phyloP scores from a whole-genome alignment of 2,329 filamentous ascomycete species.

The Fusarium annulatum region DNA sequence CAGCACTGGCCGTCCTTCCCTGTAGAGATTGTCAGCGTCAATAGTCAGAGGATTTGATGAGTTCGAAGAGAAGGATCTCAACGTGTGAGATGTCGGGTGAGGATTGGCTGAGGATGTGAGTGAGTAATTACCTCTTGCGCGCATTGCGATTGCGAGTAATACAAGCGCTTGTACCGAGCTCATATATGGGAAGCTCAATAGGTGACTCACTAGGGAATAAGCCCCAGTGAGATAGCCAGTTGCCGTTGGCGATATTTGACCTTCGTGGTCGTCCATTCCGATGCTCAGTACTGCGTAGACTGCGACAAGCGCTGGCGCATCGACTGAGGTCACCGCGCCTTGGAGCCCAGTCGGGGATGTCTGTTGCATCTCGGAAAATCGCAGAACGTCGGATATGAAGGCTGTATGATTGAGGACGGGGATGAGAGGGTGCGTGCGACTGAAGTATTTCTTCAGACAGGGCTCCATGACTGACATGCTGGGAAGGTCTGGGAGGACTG shows the following conservation, averaged over 20 bases:
- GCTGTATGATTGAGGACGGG: constrained; percentile 30
- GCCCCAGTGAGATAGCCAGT: constrained; percentile 29
- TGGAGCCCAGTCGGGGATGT: constrained; percentile 18
- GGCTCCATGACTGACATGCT: constrained; percentile 34
- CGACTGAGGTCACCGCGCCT: constrained; percentile 14
- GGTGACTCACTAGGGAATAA: constrained; percentile 30
- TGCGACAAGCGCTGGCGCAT: constrained; percentile 23
- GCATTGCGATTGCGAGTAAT: constrained; percentile 29
- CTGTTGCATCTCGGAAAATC: constrained; percentile 33
- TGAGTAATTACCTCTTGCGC: constrained; percentile 29
- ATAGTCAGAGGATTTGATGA: neutral
- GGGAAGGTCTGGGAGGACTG: constrained; percentile 27
- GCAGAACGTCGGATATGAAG: constrained; percentile 29
- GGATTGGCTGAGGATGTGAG: neutral
- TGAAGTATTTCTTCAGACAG: constrained; percentile 33
- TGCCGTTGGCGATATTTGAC: constrained; percentile 16
- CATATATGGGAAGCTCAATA: constrained; percentile 34
- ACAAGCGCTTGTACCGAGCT: constrained; percentile 35
- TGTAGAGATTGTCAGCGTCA: neutral
- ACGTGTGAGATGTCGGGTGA: neutral
- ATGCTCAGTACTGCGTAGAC: constrained; percentile 32
- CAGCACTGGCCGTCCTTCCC: constrained; percentile 38
- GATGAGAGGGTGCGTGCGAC: constrained; percentile 34
- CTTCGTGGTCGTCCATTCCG: constrained; percentile 32
- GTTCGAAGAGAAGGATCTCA: neutral